phyloP scores from a whole-genome alignment of 768 basidiomycete genomes.

The Macrolepiota dolichaula region DNA sequence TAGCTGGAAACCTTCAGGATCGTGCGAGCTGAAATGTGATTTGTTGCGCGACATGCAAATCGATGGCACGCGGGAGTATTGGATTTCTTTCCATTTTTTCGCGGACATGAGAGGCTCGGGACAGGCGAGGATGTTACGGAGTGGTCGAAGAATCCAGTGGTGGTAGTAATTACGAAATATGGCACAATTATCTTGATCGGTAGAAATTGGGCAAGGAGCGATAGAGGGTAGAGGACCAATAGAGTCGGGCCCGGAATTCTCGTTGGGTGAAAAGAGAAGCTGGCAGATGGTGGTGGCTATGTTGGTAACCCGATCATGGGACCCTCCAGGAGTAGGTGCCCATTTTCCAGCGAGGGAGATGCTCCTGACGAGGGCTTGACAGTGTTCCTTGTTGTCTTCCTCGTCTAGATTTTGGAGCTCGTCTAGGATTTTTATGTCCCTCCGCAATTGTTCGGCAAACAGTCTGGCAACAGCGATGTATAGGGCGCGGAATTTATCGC shows the following conservation, averaged over 20 bases:
- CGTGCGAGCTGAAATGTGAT: slow-evolving; percentile 51
- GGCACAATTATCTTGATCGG: slow-evolving; percentile 27
- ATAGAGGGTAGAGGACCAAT: slow-evolving; percentile 13
- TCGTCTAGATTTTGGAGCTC: slow-evolving; percentile 31
- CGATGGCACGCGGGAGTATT: slow-evolving; percentile 58
- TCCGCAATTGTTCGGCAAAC: slow-evolving; percentile 49
- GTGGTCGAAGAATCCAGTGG: slow-evolving; percentile 55
- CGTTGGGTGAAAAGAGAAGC: slow-evolving; percentile 39
- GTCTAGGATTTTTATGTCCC: slow-evolving; percentile 41
- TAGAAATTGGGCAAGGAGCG: slow-evolving; percentile 2
- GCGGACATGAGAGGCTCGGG: slow-evolving; percentile 65
- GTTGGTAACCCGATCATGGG: slow-evolving; percentile 63
- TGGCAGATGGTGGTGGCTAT: slow-evolving; percentile 61
- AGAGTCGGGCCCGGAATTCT: slow-evolving; percentile 26
- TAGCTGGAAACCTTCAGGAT: slow-evolving; percentile 52
- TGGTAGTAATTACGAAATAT: slow-evolving; percentile 56
- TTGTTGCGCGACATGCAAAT: slow-evolving; percentile 60
- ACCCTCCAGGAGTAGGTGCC: slow-evolving; percentile 57
- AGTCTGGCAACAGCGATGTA: slow-evolving; percentile 64
- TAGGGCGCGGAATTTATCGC: slow-evolving; percentile 55
- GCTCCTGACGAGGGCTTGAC: slow-evolving; percentile 29
- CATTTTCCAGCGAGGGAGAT: slow-evolving; percentile 66
- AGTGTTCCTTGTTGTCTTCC: slow-evolving; percentile 19
- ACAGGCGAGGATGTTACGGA: slow-evolving; percentile 41
- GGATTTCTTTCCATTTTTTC: slow-evolving; percentile 54